A percentile compares a stretch with the other conserved stretches of the same genome.
phyloP scores from a whole-genome alignment of 78 protist genomes.

The Tieghemostelium lacteum region DNA sequence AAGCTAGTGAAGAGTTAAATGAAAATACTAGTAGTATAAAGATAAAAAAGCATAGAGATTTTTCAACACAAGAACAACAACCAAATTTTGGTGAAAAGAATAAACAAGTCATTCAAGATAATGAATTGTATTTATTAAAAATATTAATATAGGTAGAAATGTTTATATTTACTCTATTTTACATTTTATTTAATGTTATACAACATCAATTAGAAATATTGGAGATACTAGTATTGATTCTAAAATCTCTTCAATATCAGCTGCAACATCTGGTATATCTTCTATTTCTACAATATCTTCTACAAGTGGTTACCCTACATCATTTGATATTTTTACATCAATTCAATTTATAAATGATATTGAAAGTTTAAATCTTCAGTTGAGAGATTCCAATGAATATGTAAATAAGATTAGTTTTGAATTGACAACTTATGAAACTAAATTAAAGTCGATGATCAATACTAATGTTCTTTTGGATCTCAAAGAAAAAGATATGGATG shows the following conservation, averaged over 20 bases:
- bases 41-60: background rate
- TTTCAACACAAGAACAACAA: background rate
- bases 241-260: background rate
- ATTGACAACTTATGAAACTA: slow-evolving; percentile 7
- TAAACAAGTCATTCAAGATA: no score
- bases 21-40: background rate
- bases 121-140: no score
- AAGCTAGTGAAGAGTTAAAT: background rate
- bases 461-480: background rate
- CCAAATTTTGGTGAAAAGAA: no score
- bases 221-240: background rate
- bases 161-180: background rate
- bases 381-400: slow-evolving; percentile 12
- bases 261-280: background rate
- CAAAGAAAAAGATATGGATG: background rate
- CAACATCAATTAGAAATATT: background rate
- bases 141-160: no score
- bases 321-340: background rate
- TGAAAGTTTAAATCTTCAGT: slow-evolving; percentile 18
- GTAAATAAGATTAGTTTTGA: slow-evolving; percentile 9
- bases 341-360: slow-evolving; percentile 32
- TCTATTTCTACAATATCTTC: no score
- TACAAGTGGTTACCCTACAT: no score
- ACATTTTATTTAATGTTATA: background rate
- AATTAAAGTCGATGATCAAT: slow-evolving; percentile 9